phyloP scores from a whole-genome alignment of 345 rosid species.

The Tarenaya hassleriana region DNA sequence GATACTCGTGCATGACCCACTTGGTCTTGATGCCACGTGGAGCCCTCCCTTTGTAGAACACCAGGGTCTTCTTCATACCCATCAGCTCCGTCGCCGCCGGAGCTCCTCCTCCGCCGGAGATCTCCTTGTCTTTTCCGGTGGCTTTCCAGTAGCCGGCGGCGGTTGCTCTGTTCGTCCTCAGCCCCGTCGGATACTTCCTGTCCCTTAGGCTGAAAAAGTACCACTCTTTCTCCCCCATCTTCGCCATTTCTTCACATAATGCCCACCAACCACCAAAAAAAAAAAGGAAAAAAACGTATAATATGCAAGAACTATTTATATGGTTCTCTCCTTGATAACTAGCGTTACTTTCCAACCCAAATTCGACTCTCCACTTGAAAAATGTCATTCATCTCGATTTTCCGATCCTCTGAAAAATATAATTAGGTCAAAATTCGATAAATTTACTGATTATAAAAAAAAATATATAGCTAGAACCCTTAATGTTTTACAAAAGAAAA shows the following conservation, averaged over 20 bases:
- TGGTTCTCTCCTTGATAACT: too few relatives aligned
- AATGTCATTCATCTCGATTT: too few relatives aligned
- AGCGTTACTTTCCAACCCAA: too few relatives aligned
- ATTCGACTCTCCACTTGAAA: too few relatives aligned
- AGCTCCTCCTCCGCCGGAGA: constrained; percentile 41
- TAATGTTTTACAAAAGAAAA: too few relatives aligned
- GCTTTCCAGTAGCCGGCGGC: constrained; percentile 93
- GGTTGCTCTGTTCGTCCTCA: constrained; percentile 83
- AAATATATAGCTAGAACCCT: too few relatives aligned
- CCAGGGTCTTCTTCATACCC: constrained; percentile 88
- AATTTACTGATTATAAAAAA: too few relatives aligned
- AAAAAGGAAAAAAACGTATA: too few relatives aligned
- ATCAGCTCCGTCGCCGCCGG: constrained; percentile 48
- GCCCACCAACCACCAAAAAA: not conserved
- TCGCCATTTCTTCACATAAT: constrained; percentile 51
- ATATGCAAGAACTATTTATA: too few relatives aligned
- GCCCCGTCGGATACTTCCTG: constrained; percentile 87
- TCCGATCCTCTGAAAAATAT: too few relatives aligned
- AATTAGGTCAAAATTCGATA: too few relatives aligned
- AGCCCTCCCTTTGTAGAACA: constrained; percentile 82
- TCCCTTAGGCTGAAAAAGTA: constrained; percentile 83
- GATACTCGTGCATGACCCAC: constrained; percentile 98
- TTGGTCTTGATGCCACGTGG: constrained; percentile 87
- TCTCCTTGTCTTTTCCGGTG: constrained; percentile 79
- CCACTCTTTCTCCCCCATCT: constrained; percentile 94